Conservation (phyloP, 2,329 filamentous ascomycete species). For the Metarhizium album region DNA sequence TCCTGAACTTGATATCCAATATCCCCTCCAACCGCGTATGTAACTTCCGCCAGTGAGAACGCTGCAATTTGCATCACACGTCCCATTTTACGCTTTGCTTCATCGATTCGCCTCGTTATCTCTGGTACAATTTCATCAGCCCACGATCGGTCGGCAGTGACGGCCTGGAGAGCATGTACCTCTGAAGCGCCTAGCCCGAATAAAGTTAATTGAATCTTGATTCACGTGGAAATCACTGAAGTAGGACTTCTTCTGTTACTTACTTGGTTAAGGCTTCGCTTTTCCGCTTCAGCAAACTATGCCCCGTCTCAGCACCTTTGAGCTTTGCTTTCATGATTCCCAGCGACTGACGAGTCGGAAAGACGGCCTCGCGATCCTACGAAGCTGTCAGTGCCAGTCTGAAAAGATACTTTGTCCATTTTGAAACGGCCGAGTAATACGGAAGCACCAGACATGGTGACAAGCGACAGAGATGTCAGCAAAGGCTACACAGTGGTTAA, state of each 20-base stretch:
- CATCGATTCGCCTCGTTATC: slow-evolving; percentile 93
- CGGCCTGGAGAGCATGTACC: slow-evolving; percentile 43
- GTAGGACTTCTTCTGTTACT: slow-evolving; percentile 15
- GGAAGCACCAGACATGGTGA: slow-evolving; percentile 23
- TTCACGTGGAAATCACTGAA: not conserved
- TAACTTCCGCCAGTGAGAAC: slow-evolving; percentile 94
- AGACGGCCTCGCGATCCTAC: slow-evolving; percentile 90
- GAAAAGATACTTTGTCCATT: not conserved
- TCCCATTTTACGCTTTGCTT: slow-evolving; percentile 98
- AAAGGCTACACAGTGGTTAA: not conserved
- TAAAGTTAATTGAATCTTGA: not conserved
- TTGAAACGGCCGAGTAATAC: slow-evolving; percentile 9
- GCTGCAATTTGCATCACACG: slow-evolving; percentile 98
- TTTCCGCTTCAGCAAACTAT: slow-evolving; percentile 93
- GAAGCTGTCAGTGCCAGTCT: not conserved
- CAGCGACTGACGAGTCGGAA: slow-evolving; percentile 93
- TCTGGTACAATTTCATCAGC: slow-evolving; percentile 40
- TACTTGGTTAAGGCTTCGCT: slow-evolving; percentile 97
- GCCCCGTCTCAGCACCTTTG: slow-evolving; percentile 83
- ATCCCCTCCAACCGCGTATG: slow-evolving; percentile 89
- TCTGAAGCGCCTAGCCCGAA: slow-evolving; percentile 5
- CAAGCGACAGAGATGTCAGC: not conserved
- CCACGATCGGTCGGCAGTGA: slow-evolving; percentile 57
- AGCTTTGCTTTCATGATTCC: slow-evolving; percentile 97
- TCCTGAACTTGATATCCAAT: slow-evolving; percentile 97